phyloP scores from a whole-genome alignment of 352 stramenopile species.

The Globisporangium middletonii region DNA sequence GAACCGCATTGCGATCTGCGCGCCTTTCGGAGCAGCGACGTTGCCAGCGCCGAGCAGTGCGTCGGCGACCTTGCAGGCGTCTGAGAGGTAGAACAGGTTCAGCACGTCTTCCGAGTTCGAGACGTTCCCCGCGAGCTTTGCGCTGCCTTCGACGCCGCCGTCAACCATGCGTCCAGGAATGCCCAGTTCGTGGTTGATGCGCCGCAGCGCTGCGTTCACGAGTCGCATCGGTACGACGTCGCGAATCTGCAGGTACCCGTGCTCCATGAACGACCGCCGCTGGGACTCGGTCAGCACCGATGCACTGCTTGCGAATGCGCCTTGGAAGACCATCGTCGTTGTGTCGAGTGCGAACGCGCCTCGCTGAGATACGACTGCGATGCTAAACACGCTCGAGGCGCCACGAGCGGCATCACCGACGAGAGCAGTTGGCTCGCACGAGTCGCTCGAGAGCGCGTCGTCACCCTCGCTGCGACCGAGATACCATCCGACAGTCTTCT shows the following conservation, averaged over 20 bases:
- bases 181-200: constrained; percentile 76
- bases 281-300: constrained; percentile 54
- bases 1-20: constrained; percentile 70
- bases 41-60: constrained; percentile 43
- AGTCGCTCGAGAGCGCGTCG: neutral
- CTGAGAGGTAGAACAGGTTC: constrained; percentile 45
- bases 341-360: constrained; percentile 44
- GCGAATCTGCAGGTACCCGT: constrained; percentile 70
- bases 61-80: constrained; percentile 53
- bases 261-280: constrained; percentile 54
- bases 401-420: constrained; percentile 47
- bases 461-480: constrained; percentile 19
- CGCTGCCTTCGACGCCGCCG: constrained; percentile 60
- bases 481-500: constrained; percentile 45
- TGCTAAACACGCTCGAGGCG: constrained; percentile 36
- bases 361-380: constrained; percentile 38
- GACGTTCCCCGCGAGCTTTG: constrained; percentile 63
- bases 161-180: constrained; percentile 64
- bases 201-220: constrained; percentile 44
- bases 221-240: constrained; percentile 48
- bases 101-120: constrained; percentile 65
- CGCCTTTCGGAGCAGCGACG: constrained; percentile 41
- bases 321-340: constrained; percentile 23
- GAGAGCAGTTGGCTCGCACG: constrained; percentile 18
- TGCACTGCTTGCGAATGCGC: constrained; percentile 6